These are phyloP conservation scores for Acanthamoeba divionensis DNA, from an alignment of 208 protist genomes.

Conservation along the genomic window DNA sequence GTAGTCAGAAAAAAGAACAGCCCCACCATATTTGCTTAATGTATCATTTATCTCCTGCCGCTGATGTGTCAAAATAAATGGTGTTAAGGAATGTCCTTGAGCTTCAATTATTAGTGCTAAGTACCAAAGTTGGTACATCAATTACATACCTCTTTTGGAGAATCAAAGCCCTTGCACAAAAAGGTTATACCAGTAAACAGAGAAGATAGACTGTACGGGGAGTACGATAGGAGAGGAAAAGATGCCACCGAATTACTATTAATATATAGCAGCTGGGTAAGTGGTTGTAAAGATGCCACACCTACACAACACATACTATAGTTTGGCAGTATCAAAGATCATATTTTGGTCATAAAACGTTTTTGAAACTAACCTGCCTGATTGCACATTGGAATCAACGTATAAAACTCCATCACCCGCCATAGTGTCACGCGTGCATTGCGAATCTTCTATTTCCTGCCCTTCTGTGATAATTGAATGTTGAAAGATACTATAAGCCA, in stretches of 20 bases:
- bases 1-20: too few species aligned
- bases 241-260: not conserved
- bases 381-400: not conserved
- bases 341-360: not conserved
- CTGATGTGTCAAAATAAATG: too few species aligned
- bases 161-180: conserved; percentile 7
- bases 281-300: too few species aligned
- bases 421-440: conserved; percentile 15
- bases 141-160: not conserved
- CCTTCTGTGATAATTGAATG: too few species aligned
- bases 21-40: too few species aligned
- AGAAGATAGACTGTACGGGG: not conserved
- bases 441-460: not conserved
- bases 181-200: conserved; percentile 13
- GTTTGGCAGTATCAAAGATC: not conserved
- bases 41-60: too few species aligned
- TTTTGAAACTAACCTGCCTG: not conserved
- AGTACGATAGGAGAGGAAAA: not conserved
- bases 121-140: too few species aligned
- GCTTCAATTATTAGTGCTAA: too few species aligned
- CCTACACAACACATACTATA: not conserved
- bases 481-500: too few species aligned
- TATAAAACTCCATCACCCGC: not conserved
- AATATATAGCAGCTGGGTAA: too few species aligned
- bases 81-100: too few species aligned